A percentile compares a stretch with the other conserved stretches of the same genome.
Conservation (phyloP, 352 stramenopile species). For the Phytophthora palmivora region DNA sequence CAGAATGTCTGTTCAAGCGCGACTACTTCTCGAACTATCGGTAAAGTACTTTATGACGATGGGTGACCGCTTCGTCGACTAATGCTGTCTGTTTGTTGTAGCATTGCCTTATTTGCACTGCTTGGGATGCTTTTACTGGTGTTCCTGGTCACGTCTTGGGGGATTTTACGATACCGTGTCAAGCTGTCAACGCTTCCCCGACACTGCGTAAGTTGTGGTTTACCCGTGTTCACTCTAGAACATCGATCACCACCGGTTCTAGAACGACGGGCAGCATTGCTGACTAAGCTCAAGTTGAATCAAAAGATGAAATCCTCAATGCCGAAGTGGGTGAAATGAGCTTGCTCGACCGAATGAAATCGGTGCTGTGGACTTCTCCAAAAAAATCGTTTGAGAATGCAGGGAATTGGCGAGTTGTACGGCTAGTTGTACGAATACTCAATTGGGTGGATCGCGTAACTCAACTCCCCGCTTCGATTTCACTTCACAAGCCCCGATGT, state of each 20-base stretch:
- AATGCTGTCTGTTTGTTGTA: slow-evolving; percentile 15
- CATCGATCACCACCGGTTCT: slow-evolving; percentile 36
- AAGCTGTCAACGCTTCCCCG: slow-evolving; percentile 60
- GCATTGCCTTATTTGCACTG: slow-evolving; percentile 50
- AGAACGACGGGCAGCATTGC: slow-evolving; percentile 41
- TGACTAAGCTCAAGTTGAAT: slow-evolving; percentile 56
- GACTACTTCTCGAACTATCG: slow-evolving; percentile 76
- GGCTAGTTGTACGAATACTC: slow-evolving; percentile 21
- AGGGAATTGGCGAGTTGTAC: slow-evolving; percentile 21
- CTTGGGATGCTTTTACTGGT: slow-evolving; percentile 47
- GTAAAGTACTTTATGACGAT: slow-evolving; percentile 12
- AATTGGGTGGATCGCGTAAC: slow-evolving; percentile 36
- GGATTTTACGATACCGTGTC: slow-evolving; percentile 63
- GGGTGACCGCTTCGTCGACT: neutral
- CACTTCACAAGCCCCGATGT: slow-evolving; percentile 49
- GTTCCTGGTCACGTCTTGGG: slow-evolving; percentile 52
- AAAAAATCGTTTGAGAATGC: slow-evolving; percentile 13
- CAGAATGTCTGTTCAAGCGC: slow-evolving; percentile 70
- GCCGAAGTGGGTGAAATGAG: slow-evolving; percentile 16
- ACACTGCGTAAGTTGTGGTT: slow-evolving; percentile 62
- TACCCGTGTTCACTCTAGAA: slow-evolving; percentile 64
- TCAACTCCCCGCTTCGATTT: slow-evolving; percentile 55
- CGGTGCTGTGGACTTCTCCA: slow-evolving; percentile 13
- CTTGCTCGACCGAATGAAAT: slow-evolving; percentile 40
- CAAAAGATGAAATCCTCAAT: slow-evolving; percentile 25